Conservation (phyloP, 768 basidiomycete genomes). For the Rhizopogon vinicolor region DNA sequence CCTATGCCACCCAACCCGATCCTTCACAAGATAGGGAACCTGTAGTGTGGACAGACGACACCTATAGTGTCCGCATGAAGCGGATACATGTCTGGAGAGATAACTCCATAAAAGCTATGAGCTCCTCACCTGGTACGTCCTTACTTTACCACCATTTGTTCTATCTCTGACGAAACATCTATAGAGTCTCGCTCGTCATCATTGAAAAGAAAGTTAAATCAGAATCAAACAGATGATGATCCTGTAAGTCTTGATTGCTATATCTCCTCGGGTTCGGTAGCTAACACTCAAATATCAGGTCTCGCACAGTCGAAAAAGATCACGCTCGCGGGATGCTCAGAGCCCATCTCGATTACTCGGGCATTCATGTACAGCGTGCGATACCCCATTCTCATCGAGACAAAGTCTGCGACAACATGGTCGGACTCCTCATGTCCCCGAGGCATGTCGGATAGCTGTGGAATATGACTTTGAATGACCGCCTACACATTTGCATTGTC, state of each 20-base stretch:
- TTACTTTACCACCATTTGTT: not conserved
- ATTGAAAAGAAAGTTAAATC: slow-evolving; percentile 43
- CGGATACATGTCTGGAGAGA: slow-evolving; percentile 74
- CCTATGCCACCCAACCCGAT: slow-evolving; percentile 41
- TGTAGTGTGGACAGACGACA: slow-evolving; percentile 38
- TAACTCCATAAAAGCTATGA: slow-evolving; percentile 41
- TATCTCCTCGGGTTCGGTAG: slow-evolving; percentile 3
- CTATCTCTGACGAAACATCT: slow-evolving; percentile 3
- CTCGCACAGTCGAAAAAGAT: slow-evolving; percentile 55
- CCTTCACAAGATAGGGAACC: slow-evolving; percentile 21
- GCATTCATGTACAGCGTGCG: slow-evolving; percentile 73
- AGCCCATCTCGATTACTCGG: slow-evolving; percentile 36
- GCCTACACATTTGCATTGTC: not conserved
- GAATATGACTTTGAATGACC: slow-evolving; percentile 64
- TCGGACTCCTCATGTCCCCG: slow-evolving; percentile 43
- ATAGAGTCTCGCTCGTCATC: slow-evolving; percentile 27
- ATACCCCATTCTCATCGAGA: slow-evolving; percentile 57
- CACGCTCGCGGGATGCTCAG: slow-evolving; percentile 39
- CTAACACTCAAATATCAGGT: slow-evolving; percentile 28
- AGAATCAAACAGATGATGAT: slow-evolving; percentile 37
- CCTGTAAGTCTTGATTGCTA: slow-evolving; percentile 24
- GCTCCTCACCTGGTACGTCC: slow-evolving; percentile 37
- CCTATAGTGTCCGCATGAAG: slow-evolving; percentile 51
- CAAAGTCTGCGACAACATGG: slow-evolving; percentile 62
- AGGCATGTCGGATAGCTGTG: slow-evolving; percentile 71